Conservation (phyloP, 495 filamentous ascomycete species). For the Penicillium arizonense region DNA sequence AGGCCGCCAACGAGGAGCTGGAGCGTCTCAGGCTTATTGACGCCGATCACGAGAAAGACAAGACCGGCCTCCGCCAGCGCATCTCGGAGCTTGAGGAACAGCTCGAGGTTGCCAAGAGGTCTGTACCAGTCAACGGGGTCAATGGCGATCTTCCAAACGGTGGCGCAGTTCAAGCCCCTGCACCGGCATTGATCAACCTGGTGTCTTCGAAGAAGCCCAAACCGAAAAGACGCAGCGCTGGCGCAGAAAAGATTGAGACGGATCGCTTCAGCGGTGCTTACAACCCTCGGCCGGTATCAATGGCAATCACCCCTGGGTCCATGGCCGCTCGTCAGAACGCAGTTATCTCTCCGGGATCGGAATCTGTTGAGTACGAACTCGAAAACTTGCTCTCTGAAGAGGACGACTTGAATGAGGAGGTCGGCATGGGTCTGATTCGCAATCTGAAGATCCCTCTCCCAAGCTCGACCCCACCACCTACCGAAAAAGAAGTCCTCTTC, state of each 20-base stretch:
- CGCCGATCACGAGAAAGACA: slow-evolving; percentile 75
- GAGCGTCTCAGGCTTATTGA: slow-evolving; percentile 69
- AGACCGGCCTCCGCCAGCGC: slow-evolving; percentile 78
- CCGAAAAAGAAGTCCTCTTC: slow-evolving; percentile 98
- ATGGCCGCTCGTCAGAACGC: slow-evolving; percentile 62
- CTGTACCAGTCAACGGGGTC: slow-evolving; percentile 50
- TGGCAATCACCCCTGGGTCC: slow-evolving; percentile 68
- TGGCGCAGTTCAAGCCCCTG: slow-evolving; percentile 47
- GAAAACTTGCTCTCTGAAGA: slow-evolving; percentile 93
- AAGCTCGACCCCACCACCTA: slow-evolving; percentile 77
- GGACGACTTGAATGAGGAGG: slow-evolving; percentile 92
- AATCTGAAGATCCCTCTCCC: slow-evolving; percentile 94
- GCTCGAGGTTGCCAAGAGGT: slow-evolving; percentile 79
- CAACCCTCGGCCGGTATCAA: slow-evolving; percentile 92
- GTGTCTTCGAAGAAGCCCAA: slow-evolving; percentile 98
- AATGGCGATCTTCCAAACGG: slow-evolving; percentile 74
- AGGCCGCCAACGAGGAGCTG: slow-evolving; percentile 71
- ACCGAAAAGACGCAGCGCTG: slow-evolving; percentile 91
- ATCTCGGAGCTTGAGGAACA: slow-evolving; percentile 89
- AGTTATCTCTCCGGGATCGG: slow-evolving; percentile 71
- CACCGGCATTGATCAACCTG: slow-evolving; percentile 87
- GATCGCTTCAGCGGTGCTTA: slow-evolving; percentile 88
- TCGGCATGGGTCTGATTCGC: slow-evolving; percentile 90
- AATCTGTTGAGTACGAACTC: slow-evolving; percentile 90
- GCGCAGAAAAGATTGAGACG: slow-evolving; percentile 76